Conservation (phyloP, 2,329 filamentous ascomycete species). For the Penicillium sumatraense region DNA sequence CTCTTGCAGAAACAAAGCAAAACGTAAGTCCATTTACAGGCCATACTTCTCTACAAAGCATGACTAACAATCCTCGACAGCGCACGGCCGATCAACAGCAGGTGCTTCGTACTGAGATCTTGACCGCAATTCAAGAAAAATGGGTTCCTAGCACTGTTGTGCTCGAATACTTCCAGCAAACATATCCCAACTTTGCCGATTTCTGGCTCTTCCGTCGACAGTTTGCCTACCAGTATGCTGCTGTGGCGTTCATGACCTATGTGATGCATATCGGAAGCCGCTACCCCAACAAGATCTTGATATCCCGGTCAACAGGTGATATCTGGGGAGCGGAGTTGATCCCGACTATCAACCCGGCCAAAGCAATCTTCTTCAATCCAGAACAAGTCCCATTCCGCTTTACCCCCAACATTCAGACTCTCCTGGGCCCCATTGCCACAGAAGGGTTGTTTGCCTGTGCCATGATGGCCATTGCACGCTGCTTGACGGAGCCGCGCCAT, state of each 20-base stretch:
- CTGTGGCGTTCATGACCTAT: constrained; percentile 98
- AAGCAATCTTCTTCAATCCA: constrained; percentile 91
- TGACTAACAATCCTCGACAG: constrained; percentile 42
- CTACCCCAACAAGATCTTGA: constrained; percentile 93
- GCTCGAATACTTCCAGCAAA: constrained; percentile 85
- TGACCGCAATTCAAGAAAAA: constrained; percentile 90
- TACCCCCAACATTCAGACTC: constrained; percentile 90
- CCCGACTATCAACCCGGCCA: constrained; percentile 80
- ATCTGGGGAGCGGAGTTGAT: constrained; percentile 97
- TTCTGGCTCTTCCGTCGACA: constrained; percentile 99
- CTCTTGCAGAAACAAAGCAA: constrained; percentile 71
- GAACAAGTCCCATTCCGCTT: constrained; percentile 97
- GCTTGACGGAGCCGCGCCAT: constrained; percentile 77
- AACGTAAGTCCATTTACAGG: constrained; percentile 40
- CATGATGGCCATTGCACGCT: constrained; percentile 94
- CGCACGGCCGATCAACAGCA: constrained; percentile 67
- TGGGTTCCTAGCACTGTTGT: constrained; percentile 84
- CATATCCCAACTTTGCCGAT: constrained; percentile 86
- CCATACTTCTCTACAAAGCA: not conserved
- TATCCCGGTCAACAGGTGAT: constrained; percentile 83
- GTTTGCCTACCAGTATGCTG: constrained; percentile 93
- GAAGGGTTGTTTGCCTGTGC: constrained; percentile 96
- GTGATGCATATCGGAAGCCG: constrained; percentile 96
- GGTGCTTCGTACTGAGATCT: constrained; percentile 83
- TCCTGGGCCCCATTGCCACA: constrained; percentile 94